Conservation (phyloP, 2,329 filamentous ascomycete genomes). For the Colletotrichum nymphaeae region DNA sequence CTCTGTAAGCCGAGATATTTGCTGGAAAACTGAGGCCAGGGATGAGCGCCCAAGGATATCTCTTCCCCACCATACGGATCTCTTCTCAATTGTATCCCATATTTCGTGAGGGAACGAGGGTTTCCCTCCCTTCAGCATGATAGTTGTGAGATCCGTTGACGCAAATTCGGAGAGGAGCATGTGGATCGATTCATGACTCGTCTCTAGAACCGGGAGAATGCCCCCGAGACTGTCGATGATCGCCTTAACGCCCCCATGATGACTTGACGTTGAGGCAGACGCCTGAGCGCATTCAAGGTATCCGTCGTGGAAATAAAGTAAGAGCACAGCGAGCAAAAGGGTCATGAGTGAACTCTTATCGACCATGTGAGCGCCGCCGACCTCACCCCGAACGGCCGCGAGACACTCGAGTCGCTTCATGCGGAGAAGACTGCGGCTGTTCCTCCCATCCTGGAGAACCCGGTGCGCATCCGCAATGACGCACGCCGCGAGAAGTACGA, state of each 20-base stretch:
- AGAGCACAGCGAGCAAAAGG: slow-evolving; percentile 52
- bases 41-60: slow-evolving; percentile 49
- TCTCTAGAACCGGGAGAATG: slow-evolving; percentile 40
- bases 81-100: slow-evolving; percentile 52
- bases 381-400: slow-evolving; percentile 46
- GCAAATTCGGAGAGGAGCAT: slow-evolving; percentile 57
- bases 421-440: slow-evolving; percentile 40
- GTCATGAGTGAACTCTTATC: slow-evolving; percentile 46
- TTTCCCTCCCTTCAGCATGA: slow-evolving; percentile 51
- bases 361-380: slow-evolving; percentile 39
- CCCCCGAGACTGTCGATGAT: slow-evolving; percentile 48
- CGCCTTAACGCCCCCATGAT: slow-evolving; percentile 49
- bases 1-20: slow-evolving; percentile 44
- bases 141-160: slow-evolving; percentile 54
- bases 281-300: slow-evolving; percentile 46
- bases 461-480: slow-evolving; percentile 47
- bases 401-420: slow-evolving; percentile 45
- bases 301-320: slow-evolving; percentile 55
- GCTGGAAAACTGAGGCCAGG: slow-evolving; percentile 47
- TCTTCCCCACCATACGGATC: slow-evolving; percentile 55
- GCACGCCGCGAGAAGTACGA: slow-evolving; percentile 46
- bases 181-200: slow-evolving; percentile 45
- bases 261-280: slow-evolving; percentile 42
- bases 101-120: slow-evolving; percentile 50
- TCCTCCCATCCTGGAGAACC: slow-evolving; percentile 44